A percentile compares a stretch with the other conserved stretches of the same genome.
phyloP scores from a whole-genome alignment of 1,284 basidiomycete species.

The Cryptococcus amylolentus region DNA sequence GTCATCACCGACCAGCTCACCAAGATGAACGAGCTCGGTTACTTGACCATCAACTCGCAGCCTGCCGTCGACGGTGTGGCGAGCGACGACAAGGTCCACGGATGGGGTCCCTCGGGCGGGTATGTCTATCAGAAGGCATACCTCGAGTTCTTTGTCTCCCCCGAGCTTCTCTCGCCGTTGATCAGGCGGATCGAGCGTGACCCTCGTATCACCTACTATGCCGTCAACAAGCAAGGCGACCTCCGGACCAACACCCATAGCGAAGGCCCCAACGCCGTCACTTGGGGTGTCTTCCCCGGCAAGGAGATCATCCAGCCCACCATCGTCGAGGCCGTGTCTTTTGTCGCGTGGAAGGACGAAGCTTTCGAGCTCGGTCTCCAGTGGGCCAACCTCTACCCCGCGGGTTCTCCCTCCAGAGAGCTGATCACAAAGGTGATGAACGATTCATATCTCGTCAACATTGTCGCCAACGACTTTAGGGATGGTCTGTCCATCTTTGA shows the following conservation, averaged over 20 bases:
- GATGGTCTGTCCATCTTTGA: constrained; percentile 77
- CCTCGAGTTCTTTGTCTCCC: constrained; percentile 90
- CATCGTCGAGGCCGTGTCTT: constrained; percentile 79
- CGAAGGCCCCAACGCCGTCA: constrained; percentile 96
- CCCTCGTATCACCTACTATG: constrained; percentile 91
- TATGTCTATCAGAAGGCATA: constrained; percentile 99
- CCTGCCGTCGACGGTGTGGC: constrained; percentile 90
- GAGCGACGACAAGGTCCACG: constrained; percentile 81
- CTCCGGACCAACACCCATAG: constrained; percentile 91
- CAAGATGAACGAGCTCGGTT: constrained; percentile 82
- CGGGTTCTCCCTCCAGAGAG: constrained; percentile 67
- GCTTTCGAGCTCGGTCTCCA: constrained; percentile 92
- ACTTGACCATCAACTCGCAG: constrained; percentile 97
- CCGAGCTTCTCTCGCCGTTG: constrained; percentile 68
- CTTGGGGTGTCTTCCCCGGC: constrained; percentile 98
- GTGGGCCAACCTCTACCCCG: constrained; percentile 88
- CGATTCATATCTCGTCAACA: constrained; percentile 83
- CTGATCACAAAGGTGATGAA: constrained; percentile 78
- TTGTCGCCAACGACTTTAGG: constrained; percentile 96
- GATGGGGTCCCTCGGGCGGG: constrained; percentile 86
- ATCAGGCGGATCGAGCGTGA: constrained; percentile 84
- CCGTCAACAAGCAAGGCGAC: constrained; percentile 69
- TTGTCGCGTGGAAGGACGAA: constrained; percentile 65
- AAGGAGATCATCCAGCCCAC: constrained; percentile 95
- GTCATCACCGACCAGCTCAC: constrained; percentile 77